Evolutionary conservation across 129 eudicot genomes (phyloP).

Genomic region (Flaveria sonorensis): DNA sequence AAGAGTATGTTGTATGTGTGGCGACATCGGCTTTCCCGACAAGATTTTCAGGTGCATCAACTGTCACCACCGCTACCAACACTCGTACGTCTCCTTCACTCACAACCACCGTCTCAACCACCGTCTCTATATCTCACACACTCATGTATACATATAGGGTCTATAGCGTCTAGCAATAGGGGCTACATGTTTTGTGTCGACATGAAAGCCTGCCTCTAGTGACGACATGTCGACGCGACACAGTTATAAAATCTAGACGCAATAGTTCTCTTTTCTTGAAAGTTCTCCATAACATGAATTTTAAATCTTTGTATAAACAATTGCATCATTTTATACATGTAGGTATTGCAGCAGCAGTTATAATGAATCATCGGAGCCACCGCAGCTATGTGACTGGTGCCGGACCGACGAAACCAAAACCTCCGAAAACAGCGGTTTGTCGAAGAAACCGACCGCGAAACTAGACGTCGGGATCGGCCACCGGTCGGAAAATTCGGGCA

Average conservation of each 20-base stretch:
- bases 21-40: conserved; percentile 75
- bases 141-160: not conserved
- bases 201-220: too few relatives aligned
- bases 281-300: too few relatives aligned
- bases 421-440: conserved; percentile 38
- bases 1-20: conserved; percentile 79
- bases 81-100: conserved; percentile 49
- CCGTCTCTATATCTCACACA: conserved; percentile 12
- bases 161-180: too few relatives aligned
- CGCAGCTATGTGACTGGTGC: conserved; percentile 77
- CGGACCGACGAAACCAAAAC: conserved; percentile 47
- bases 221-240: too few relatives aligned
- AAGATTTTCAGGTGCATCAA: conserved; percentile 76
- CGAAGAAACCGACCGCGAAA: conserved; percentile 46
- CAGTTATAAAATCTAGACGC: too few relatives aligned
- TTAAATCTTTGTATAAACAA: not conserved
- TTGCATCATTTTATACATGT: conserved; percentile 43
- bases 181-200: too few relatives aligned
- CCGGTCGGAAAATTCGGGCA: conserved; percentile 44
- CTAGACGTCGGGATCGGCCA: conserved; percentile 17
- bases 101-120: conserved; percentile 2
- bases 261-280: too few relatives aligned
- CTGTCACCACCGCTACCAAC: conserved; percentile 74
- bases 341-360: conserved; percentile 91
- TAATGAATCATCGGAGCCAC: conserved; percentile 48